Evolutionary conservation across 305 asterid species (phyloP), one percentile per base, ranked within the genome.

Genomic region (Fraxinus latifolia): DNA sequence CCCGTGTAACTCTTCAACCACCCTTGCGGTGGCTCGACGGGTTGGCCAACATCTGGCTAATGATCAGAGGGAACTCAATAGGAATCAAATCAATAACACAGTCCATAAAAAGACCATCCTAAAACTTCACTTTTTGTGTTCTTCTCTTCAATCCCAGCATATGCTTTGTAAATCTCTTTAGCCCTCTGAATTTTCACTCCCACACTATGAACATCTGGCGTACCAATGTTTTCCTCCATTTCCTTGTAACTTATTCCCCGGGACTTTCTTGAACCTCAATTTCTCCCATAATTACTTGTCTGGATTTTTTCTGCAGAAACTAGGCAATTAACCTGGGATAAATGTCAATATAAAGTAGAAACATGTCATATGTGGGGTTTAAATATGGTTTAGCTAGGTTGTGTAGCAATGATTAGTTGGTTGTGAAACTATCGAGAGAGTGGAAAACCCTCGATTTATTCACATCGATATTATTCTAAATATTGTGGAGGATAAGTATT

Each of bases 41-140:
- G 11, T 47, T 3, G 3, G 86, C 23, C 80, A 92, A 86, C 29
- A 97, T 92, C 67, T 94, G 98, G 87, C 96, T 89, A 39, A 94
- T 86, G 27, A 93, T 93, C 44, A 94, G 93, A 0, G 97, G 95
- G 74, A 91, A 94, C 5, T 92, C 89, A 11, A 94, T 84, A 23
- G 98, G 98, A 83, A 92, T 86, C 68, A 94, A 83, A 12, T 93
- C 95, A 0, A 95, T 89, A 25, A 88, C 98, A 94, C 21, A 92
- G 77, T 12, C 91, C 98, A 83, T 94, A 25, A 92, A 84, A 82
- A 81, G 90, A 90, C 98, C 98, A 94, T 0, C 88, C 85, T 73
- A 91, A 39, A 67, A 89, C 88, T 83, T 93, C 98, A 34, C 86
- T 83, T 85, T 82, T 91, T 0, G 90, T 75, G 39, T 97, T 97